phyloP scores from a whole-genome alignment of 352 stramenopile genomes.

The Globisporangium cylindrosporum region DNA sequence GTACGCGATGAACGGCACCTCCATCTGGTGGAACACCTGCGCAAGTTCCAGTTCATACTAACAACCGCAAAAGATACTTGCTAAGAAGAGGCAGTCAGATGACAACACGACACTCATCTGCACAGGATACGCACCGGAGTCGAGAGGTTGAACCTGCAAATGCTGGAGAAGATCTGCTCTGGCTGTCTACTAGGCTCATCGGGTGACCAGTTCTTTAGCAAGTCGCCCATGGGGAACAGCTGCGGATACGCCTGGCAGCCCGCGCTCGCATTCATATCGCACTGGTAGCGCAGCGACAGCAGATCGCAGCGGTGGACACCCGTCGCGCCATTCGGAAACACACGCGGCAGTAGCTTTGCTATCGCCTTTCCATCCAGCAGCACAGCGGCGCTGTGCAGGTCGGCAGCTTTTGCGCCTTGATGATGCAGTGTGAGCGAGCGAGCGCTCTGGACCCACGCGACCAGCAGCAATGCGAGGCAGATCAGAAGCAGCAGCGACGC shows the following conservation, averaged over 20 bases:
- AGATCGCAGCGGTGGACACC: conserved; percentile 57
- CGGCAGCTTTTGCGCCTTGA: too few species aligned
- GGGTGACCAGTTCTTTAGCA: conserved; percentile 83
- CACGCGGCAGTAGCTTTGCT: conserved; percentile 25
- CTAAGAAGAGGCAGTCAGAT: not conserved
- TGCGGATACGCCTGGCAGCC: conserved; percentile 66
- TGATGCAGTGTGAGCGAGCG: not conserved
- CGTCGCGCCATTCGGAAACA: conserved; percentile 42
- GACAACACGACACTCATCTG: not conserved
- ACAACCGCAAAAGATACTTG: too few species aligned
- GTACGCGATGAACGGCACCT: conserved; percentile 94
- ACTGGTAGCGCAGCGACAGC: conserved; percentile 54
- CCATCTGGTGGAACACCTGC: conserved; percentile 88
- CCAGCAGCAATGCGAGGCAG: not conserved
- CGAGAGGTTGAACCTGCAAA: conserved; percentile 69
- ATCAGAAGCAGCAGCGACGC: not conserved
- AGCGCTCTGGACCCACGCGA: not conserved
- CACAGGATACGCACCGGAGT: conserved; percentile 29
- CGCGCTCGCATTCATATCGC: conserved; percentile 31
- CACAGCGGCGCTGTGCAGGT: conserved; percentile 9
- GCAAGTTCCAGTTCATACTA: conserved; percentile 79
- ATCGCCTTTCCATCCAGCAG: conserved; percentile 33
- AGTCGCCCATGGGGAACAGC: conserved; percentile 58
- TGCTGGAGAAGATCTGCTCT: conserved; percentile 43
- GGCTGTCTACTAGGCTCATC: conserved; percentile 39